Base-by-base conservation (phyloP, 208 protist genomes). In the Phytomonas francai region DNA sequence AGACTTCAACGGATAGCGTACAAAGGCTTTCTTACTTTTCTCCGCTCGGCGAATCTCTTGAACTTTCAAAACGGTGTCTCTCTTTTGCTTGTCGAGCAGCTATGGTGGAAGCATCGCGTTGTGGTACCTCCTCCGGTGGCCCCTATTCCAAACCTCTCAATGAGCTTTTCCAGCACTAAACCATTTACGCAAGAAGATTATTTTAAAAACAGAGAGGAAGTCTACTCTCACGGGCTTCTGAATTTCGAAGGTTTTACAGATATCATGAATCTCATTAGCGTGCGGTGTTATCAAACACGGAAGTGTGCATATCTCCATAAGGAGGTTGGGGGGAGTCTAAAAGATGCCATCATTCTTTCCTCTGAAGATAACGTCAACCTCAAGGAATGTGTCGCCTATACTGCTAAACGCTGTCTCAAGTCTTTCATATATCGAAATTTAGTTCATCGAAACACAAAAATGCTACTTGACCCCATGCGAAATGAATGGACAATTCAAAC, bases 231-330 rank as follows among this genome's bases (percentile, higher is more conserved):
- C 32, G 74, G 78, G 2, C 67, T 78, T 5, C 73, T 91, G 2
- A 78, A 80, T 57, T 89, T 95, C 63, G 83, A 87, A 31, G 81
- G 83, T 2, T 95, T 95, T 70, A 70, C 84, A 22, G 80, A 87
- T 67, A 87, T 95, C 57, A 95, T 95, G 85, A 93, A 92, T 56
- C 79, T 93, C 25, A 74, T 93, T 34, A 87, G 87, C 67, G 73
- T 95, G 39, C 83, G 89, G 4, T 87, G 88, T 74, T 95, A 80
- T 65, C 89, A 95, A 64, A 82, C 79, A 0, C 65, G 79, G 36
- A 70, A 74, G 6, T 84, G 74, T 65, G 60, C 60, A 7, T 62
- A 69, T 11, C 59, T 92, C 32, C 58, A 75, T 25, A 59, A 75
- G 27, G 73, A 76, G 22, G 63, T 70, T 5, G 54, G 25, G 28